Evolutionary conservation across 1,284 basidiomycete species (phyloP).

Genomic region (Grifola frondosa): DNA sequence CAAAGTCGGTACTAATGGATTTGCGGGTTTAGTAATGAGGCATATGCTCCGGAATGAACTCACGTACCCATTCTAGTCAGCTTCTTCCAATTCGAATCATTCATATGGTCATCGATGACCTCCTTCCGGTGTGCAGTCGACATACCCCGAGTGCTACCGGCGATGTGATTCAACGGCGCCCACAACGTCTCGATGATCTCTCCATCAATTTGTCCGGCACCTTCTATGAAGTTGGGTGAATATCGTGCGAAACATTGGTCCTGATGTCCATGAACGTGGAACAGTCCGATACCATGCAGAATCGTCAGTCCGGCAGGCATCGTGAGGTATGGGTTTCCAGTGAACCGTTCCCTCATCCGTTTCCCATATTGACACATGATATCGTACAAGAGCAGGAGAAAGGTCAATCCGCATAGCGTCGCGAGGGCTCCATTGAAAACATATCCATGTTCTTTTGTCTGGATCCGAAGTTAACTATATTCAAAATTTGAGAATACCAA

Average conservation of each 20-base stretch:
- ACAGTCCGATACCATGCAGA: conserved; percentile 4
- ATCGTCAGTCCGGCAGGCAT: background rate
- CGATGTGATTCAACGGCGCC: conserved; percentile 16
- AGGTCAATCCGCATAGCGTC: background rate
- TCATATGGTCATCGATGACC: conserved; percentile 21
- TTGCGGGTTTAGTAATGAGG: too few species aligned
- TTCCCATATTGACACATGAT: conserved; percentile 1
- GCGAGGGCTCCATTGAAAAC: background rate
- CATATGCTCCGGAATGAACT: background rate
- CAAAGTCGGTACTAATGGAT: too few species aligned
- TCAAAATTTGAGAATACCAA: background rate
- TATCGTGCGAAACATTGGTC: conserved; percentile 16
- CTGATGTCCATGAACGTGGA: conserved; percentile 20
- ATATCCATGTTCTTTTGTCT: conserved; percentile 28
- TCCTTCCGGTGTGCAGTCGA: conserved; percentile 17
- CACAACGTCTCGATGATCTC: conserved; percentile 25
- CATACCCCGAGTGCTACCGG: conserved; percentile 17
- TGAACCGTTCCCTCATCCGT: background rate
- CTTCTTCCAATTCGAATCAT: conserved; percentile 26
- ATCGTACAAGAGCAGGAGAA: conserved; percentile 1
- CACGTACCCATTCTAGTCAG: conserved; percentile 12
- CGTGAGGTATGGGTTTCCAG: background rate
- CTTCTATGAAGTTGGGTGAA: conserved; percentile 17
- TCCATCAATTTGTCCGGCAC: conserved; percentile 19
- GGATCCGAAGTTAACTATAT: background rate